Conservation (phyloP, 352 stramenopile species). For the Globisporangium echinulatum region DNA sequence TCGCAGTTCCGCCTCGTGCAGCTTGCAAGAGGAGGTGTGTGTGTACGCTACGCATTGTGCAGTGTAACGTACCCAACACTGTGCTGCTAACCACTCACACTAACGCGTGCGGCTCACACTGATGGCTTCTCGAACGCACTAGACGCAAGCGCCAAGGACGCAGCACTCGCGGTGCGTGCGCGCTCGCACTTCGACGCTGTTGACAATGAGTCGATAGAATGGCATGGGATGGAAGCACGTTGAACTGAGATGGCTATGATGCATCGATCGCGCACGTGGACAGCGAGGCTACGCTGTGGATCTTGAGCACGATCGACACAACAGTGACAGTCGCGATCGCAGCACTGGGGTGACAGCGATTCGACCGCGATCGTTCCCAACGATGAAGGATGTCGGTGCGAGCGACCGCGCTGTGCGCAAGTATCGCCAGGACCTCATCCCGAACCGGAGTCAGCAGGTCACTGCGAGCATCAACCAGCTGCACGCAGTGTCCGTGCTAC, state of each 20-base stretch:
- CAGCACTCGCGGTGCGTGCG: slow-evolving; percentile 37
- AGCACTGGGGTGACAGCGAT: slow-evolving; percentile 17
- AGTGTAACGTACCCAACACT: background rate
- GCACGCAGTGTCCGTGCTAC: slow-evolving; percentile 4
- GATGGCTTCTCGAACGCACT: background rate
- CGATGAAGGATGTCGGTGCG: slow-evolving; percentile 40
- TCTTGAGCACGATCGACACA: slow-evolving; percentile 18
- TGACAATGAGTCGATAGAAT: too few species aligned
- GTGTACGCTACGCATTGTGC: background rate
- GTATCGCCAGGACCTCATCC: slow-evolving; percentile 61
- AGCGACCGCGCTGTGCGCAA: slow-evolving; percentile 62
- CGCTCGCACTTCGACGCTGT: too few species aligned
- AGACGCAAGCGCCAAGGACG: slow-evolving; percentile 68
- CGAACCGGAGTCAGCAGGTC: slow-evolving; percentile 40
- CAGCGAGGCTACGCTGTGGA: slow-evolving; percentile 55
- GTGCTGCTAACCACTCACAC: background rate
- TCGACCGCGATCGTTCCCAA: slow-evolving; percentile 25
- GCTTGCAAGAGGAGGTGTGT: slow-evolving; percentile 51
- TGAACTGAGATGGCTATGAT: background rate
- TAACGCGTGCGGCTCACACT: too few species aligned
- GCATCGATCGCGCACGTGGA: background rate
- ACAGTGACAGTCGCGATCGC: slow-evolving; percentile 10
- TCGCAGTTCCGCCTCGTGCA: slow-evolving; percentile 68
- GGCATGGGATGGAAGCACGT: too few species aligned
- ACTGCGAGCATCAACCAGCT: slow-evolving; percentile 33